Conservation (phyloP, 1,284 basidiomycete genomes). For the Sanghuangporus sanghuang region DNA sequence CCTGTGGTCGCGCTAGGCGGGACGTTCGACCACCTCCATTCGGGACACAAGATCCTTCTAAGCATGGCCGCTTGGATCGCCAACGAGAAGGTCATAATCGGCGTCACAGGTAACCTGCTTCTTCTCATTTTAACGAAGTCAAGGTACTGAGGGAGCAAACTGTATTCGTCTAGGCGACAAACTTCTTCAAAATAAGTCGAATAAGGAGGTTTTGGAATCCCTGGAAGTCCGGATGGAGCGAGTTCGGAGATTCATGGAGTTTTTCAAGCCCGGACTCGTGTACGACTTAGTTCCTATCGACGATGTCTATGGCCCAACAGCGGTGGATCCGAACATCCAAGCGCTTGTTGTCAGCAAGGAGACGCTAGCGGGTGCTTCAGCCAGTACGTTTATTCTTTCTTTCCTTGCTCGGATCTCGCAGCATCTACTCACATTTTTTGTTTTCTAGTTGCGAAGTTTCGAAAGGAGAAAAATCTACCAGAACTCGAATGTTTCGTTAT, state of each 20-base stretch:
- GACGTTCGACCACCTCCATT: constrained; percentile 97
- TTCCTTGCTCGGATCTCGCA: not conserved
- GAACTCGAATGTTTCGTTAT: constrained; percentile 71
- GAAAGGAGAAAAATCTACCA: constrained; percentile 50
- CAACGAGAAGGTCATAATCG: constrained; percentile 78
- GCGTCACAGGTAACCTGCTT: constrained; percentile 62
- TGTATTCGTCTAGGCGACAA: constrained; percentile 49
- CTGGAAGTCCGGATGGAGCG: constrained; percentile 49
- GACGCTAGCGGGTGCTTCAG: constrained; percentile 69
- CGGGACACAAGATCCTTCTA: constrained; percentile 95
- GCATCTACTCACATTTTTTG: not conserved
- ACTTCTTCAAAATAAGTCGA: constrained; percentile 71
- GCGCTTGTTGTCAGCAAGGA: constrained; percentile 86
- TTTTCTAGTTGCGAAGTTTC: constrained; percentile 54
- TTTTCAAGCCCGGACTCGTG: constrained; percentile 59
- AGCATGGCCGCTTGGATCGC: constrained; percentile 88
- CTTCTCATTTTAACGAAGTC: not conserved
- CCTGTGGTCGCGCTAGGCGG: constrained; percentile 63
- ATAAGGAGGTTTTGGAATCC: constrained; percentile 67
- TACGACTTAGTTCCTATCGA: constrained; percentile 67
- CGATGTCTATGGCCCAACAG: constrained; percentile 88
- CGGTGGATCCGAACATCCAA: constrained; percentile 77
- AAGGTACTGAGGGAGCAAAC: not conserved
- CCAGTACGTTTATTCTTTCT: constrained; percentile 43
- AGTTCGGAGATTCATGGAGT: constrained; percentile 59